Base-by-base conservation (phyloP, 139 green algal species). In the Nannochloris sp. region DNA sequence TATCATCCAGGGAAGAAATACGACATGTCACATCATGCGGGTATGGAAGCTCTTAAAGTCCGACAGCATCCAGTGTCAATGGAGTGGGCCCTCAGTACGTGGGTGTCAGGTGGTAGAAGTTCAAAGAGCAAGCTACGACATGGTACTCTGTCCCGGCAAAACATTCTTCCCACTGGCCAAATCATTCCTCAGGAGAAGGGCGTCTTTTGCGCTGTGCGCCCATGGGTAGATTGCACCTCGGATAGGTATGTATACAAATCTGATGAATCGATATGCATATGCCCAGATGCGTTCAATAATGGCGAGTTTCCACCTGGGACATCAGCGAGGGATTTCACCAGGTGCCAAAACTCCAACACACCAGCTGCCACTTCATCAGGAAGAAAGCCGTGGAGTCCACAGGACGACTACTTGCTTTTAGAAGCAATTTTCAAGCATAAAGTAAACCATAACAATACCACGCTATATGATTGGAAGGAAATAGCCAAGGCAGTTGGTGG, bases 401-500 rank as follows among this genome's bases (percentile, higher is more conserved):
- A 88, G 71, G 86, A 93, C 67, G 83, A 74, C 21, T 68, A 91
- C 56, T 69, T 94, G 60, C 72, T 93, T 48, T 72, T 87, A 65
- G 75, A 85, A 49, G 78, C 64, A 62, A 48, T 97, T n/a, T 85
- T 97, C 72, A 44, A 88, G 53, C 82, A 85, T 55, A 85, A 83
- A 10, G 92, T 96, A 44, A 40, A 40, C 14, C 9, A 40, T 11
- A 40, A 40, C 34, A 40, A 40, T 40, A 14, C 34, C 34, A 40
- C 34, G 7, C 34, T 40, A 5, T 40, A 21, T 21, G 73, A 85
- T 51, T 98, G 92, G 92, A 62, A 59, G 4, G 63, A 80, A 31
- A 81, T 97, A 11, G 82, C 91, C 0, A 83, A 90, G 59, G 86
- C 95, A 56, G 92, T 98, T 51, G 85, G 82, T 51, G 89, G 72